Percentiles rank a stretch among this genome's conserved stretches.
These are phyloP conservation scores for Cladochytrium replicatum DNA, from an alignment of 192 early-diverging fungal genomes.

Conservation along the genomic window DNA sequence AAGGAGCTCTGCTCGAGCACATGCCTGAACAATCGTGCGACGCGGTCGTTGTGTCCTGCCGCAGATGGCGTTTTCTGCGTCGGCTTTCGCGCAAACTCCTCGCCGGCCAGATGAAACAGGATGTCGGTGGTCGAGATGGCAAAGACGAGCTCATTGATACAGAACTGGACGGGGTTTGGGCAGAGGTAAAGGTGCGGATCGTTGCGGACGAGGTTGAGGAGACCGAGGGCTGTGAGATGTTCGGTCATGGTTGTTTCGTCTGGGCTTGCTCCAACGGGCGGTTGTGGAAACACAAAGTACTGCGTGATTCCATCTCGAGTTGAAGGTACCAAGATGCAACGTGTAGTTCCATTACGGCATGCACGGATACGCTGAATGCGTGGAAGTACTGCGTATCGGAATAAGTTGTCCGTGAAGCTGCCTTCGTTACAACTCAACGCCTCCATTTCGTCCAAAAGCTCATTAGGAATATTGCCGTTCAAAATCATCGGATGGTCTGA, in stretches of 20 bases:
- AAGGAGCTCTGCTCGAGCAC: conserved; percentile 73
- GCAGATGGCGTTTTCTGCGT: not conserved
- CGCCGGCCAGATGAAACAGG: conserved; percentile 56
- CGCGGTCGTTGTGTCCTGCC: conserved; percentile 46
- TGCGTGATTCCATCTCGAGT: conserved; percentile 63
- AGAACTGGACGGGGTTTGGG: conserved; percentile 76
- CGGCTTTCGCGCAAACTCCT: conserved; percentile 34
- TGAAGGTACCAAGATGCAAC: conserved; percentile 65
- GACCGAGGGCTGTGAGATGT: conserved; percentile 16
- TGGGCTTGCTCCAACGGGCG: conserved; percentile 44
- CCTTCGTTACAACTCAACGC: too few relatives aligned
- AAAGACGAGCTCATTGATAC: conserved; percentile 74
- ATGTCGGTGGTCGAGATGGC: conserved; percentile 68
- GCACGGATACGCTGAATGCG: conserved; percentile 44
- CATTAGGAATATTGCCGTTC: conserved; percentile 7
- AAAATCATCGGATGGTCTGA: conserved; percentile 21
- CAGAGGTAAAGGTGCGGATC: conserved; percentile 18
- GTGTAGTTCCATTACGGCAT: conserved; percentile 23
- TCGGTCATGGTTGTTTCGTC: conserved; percentile 2
- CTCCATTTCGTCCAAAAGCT: conserved; percentile 13
- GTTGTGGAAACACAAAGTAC: conserved; percentile 78
- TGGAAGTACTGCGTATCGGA: conserved; percentile 48
- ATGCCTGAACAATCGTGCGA: conserved; percentile 63
- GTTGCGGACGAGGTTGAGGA: conserved; percentile 5
- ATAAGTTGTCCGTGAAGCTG: conserved; percentile 50